A percentile compares a stretch with the other conserved stretches of the same genome.
phyloP scores from a whole-genome alignment of 2,329 filamentous ascomycete genomes.

The Sporothrix dimorphospora region DNA sequence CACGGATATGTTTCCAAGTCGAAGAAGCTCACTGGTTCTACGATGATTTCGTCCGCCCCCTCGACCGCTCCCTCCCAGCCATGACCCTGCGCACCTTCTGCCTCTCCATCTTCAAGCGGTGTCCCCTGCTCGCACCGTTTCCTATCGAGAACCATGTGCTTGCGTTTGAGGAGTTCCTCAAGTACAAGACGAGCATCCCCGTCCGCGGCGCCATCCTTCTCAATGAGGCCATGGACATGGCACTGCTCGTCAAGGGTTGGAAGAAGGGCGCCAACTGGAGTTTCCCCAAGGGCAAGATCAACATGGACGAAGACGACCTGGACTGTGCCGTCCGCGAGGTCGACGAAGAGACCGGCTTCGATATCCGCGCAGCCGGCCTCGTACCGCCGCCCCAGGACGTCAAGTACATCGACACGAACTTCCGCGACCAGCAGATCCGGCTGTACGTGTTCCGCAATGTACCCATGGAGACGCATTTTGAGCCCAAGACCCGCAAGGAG shows the following conservation, averaged over 20 bases:
- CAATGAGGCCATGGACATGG: conserved; percentile 91
- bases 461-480: conserved; percentile 83
- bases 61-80: conserved; percentile 81
- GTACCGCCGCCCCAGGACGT: conserved; percentile 71
- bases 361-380: conserved; percentile 74
- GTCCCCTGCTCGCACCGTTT: conserved; percentile 82
- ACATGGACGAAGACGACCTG: conserved; percentile 92
- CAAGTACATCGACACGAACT: conserved; percentile 84
- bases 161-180: conserved; percentile 88
- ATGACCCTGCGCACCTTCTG: conserved; percentile 86
- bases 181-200: conserved; percentile 92
- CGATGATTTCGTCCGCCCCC: conserved; percentile 95
- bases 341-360: conserved; percentile 93
- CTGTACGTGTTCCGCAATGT: conserved; percentile 91
- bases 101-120: conserved; percentile 89
- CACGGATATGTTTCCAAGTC: conserved; percentile 96
- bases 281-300: conserved; percentile 96
- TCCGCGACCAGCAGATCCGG: conserved; percentile 90
- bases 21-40: conserved; percentile 99
- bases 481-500: conserved; percentile 90
- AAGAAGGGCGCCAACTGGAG: conserved; percentile 97
- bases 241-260: conserved; percentile 94
- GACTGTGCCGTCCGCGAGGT: conserved; percentile 94
- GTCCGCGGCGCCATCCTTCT: conserved; percentile 93
- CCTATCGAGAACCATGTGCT: conserved; percentile 75